A percentile compares a stretch with the other conserved stretches of the same genome.
Evolutionary conservation across 1,139 yeast genomes (phyloP).

Genomic region (Pichia kudriavzevii): DNA sequence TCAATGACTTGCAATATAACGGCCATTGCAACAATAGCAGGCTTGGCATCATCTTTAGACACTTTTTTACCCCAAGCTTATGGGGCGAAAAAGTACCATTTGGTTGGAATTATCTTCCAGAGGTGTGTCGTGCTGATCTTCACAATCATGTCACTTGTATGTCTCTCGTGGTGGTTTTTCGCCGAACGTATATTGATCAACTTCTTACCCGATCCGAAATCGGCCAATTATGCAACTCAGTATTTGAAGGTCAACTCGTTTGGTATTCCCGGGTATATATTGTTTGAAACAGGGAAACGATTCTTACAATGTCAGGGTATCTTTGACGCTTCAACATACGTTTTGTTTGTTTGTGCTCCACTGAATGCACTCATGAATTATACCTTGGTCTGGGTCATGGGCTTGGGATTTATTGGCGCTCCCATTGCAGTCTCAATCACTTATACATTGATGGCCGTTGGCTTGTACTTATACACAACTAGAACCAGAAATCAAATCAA

Average conservation of each 20-base stretch:
- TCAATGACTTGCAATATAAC: constrained; percentile 56
- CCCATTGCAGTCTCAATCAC: constrained; percentile 52
- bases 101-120: constrained; percentile 49
- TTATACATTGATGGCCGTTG: constrained; percentile 49
- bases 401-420: constrained; percentile 46
- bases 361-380: constrained; percentile 44
- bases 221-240: constrained; percentile 46
- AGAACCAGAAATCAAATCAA: constrained; percentile 30
- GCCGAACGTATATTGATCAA: constrained; percentile 26
- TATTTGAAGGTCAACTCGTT: constrained; percentile 43
- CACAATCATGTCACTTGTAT: constrained; percentile 42
- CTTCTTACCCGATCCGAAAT: constrained; percentile 31
- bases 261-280: constrained; percentile 50
- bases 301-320: constrained; percentile 49
- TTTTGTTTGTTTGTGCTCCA: constrained; percentile 46
- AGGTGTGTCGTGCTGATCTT: constrained; percentile 46
- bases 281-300: constrained; percentile 48
- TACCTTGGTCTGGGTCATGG: constrained; percentile 36
- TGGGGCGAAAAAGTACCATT: constrained; percentile 45
- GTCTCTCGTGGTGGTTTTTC: constrained; percentile 42
- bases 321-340: constrained; percentile 45
- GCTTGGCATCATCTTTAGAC: constrained; percentile 51
- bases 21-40: constrained; percentile 52
- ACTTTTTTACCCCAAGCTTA: constrained; percentile 55
- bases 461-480: constrained; percentile 36